Evolutionary conservation across 2,329 filamentous ascomycete species (phyloP).

Genomic region (Xylariaceae sp.): DNA sequence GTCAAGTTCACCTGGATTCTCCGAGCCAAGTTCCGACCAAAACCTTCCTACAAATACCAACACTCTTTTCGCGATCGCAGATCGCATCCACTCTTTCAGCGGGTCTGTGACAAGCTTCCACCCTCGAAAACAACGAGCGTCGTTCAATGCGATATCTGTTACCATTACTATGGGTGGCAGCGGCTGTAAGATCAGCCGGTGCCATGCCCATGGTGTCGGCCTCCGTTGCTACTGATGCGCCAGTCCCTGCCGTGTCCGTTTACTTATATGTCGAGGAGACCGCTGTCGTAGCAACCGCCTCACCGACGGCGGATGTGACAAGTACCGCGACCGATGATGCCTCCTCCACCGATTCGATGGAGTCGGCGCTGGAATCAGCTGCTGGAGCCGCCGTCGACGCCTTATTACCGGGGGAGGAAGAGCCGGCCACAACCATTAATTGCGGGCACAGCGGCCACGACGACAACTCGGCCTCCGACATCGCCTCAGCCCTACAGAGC

Average conservation of each 20-base stretch:
- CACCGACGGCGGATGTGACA: too few relatives aligned
- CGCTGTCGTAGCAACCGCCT: background rate
- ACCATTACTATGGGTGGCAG: background rate
- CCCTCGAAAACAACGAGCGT: background rate
- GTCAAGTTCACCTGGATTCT: background rate
- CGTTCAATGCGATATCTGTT: background rate
- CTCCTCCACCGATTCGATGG: background rate
- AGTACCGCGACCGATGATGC: too few relatives aligned
- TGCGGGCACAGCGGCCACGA: background rate
- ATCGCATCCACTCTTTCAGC: background rate
- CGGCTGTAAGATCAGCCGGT: background rate
- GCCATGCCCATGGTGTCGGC: background rate
- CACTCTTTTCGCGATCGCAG: background rate
- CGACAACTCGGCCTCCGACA: background rate
- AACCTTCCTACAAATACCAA: background rate
- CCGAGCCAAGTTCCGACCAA: background rate
- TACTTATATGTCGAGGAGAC: too few relatives aligned
- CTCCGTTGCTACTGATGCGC: background rate
- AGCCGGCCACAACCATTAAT: background rate
- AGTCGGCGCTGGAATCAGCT: background rate
- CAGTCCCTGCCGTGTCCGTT: background rate
- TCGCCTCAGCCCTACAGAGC: background rate
- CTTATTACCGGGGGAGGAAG: background rate
- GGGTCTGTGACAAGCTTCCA: background rate
- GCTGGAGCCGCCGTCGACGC: background rate